Conservation (phyloP, 306 rosid species). For the Vachellia collinsii region DNA sequence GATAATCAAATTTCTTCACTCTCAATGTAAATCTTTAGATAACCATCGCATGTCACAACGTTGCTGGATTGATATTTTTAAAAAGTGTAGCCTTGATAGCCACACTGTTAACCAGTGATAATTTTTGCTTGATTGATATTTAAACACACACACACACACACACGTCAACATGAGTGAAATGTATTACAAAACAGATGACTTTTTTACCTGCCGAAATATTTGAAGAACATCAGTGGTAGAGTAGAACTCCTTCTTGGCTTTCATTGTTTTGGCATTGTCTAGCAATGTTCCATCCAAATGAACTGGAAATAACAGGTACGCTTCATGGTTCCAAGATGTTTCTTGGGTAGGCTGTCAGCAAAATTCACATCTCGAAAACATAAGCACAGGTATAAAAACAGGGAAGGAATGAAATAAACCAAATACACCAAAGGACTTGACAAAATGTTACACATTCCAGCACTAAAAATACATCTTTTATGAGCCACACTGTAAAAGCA, state of each 20-base stretch:
- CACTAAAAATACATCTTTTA: neutral
- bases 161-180: constrained; percentile 4
- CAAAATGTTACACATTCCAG: neutral
- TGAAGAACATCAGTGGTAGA: constrained; percentile 89
- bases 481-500: neutral
- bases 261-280: constrained; percentile 85
- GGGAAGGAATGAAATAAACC: constrained; percentile 21
- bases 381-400: constrained; percentile 25
- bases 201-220: constrained; percentile 83
- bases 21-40: constrained; percentile 11
- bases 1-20: constrained; percentile 23
- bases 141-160: neutral
- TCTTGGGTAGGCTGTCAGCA: constrained; percentile 76
- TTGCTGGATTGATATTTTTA: constrained; percentile 27
- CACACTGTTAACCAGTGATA: constrained; percentile 1
- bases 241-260: constrained; percentile 77
- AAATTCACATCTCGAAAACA: constrained; percentile 31
- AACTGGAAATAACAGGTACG: constrained; percentile 93
- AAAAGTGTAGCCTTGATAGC: neutral
- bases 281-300: constrained; percentile 96
- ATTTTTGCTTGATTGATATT: neutral
- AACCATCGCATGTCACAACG: constrained; percentile 13
- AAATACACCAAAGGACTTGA: neutral
- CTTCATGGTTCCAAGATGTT: constrained; percentile 92
- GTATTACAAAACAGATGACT: constrained; percentile 12